A percentile compares a stretch with the other conserved stretches of the same genome.
phyloP scores from a whole-genome alignment of 2,329 filamentous ascomycete species.

The Stemphylium lycopersici region DNA sequence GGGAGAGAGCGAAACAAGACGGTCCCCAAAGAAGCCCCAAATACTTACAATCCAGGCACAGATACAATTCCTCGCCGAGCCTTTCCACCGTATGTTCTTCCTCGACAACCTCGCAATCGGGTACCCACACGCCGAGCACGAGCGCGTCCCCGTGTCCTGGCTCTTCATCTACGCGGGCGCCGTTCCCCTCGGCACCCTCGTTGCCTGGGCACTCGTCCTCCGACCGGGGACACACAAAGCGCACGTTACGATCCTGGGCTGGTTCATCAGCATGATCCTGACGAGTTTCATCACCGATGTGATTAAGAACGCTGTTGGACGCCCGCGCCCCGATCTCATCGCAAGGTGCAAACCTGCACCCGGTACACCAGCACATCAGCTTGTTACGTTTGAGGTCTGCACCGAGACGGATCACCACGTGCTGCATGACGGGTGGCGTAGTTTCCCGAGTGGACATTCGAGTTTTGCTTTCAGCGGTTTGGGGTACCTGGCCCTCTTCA shows the following conservation, averaged over 20 bases:
- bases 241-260: slow-evolving; percentile 83
- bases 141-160: slow-evolving; percentile 79
- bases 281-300: slow-evolving; percentile 82
- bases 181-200: slow-evolving; percentile 70
- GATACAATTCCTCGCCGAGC: slow-evolving; percentile 73
- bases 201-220: slow-evolving; percentile 67
- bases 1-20: background rate
- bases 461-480: slow-evolving; percentile 81
- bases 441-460: slow-evolving; percentile 80
- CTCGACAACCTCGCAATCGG: slow-evolving; percentile 83
- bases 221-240: slow-evolving; percentile 75
- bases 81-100: slow-evolving; percentile 94
- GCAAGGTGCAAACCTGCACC: slow-evolving; percentile 78
- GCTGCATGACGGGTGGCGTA: slow-evolving; percentile 83
- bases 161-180: slow-evolving; percentile 80
- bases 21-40: background rate
- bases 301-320: slow-evolving; percentile 85
- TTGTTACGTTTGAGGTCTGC: slow-evolving; percentile 72
- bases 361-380: slow-evolving; percentile 60
- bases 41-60: slow-evolving; percentile 44
- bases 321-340: slow-evolving; percentile 85
- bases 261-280: slow-evolving; percentile 74
- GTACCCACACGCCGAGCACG: slow-evolving; percentile 82
- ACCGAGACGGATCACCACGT: slow-evolving; percentile 71
- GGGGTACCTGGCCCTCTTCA: slow-evolving; percentile 73